These are phyloP conservation scores for Plasmodium knowlesi DNA, from an alignment of 169 alveolate species.

Conservation along the genomic window DNA sequence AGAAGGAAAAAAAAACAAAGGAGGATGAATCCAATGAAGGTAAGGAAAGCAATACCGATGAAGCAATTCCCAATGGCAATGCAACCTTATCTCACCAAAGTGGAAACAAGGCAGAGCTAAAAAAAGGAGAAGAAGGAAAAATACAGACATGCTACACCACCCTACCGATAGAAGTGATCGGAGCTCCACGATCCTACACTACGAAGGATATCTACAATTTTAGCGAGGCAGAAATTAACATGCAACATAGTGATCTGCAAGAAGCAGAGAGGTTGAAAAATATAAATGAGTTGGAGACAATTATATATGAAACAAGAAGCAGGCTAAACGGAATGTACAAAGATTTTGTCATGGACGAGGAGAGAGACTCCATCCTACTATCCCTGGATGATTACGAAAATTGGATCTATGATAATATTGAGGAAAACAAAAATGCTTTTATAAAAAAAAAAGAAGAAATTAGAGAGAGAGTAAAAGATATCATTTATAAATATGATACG, in stretches of 20 bases:
- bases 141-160: constrained; percentile 70
- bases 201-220: constrained; percentile 72
- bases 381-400: constrained; percentile 77
- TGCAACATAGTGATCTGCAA: constrained; percentile 73
- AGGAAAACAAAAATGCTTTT: constrained; percentile 77
- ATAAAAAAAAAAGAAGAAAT: constrained; percentile 72
- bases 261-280: constrained; percentile 81
- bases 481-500: constrained; percentile 74
- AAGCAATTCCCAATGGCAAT: constrained; percentile 17
- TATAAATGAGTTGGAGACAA: constrained; percentile 82
- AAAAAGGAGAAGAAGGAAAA: constrained; percentile 79
- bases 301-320: constrained; percentile 79
- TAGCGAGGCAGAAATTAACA: constrained; percentile 76
- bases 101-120: constrained; percentile 24
- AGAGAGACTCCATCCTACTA: constrained; percentile 62
- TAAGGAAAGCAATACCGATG: constrained; percentile 34
- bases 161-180: constrained; percentile 73
- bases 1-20: neutral
- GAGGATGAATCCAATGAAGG: constrained; percentile 37
- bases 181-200: constrained; percentile 72
- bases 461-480: constrained; percentile 67
- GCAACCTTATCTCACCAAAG: neutral
- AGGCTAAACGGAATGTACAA: constrained; percentile 79
- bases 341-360: constrained; percentile 79
- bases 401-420: constrained; percentile 84